Evolutionary conservation across 106 monocot species (phyloP), one percentile per base, ranked within the genome.

Genomic region (Dendrobium officinale): DNA sequence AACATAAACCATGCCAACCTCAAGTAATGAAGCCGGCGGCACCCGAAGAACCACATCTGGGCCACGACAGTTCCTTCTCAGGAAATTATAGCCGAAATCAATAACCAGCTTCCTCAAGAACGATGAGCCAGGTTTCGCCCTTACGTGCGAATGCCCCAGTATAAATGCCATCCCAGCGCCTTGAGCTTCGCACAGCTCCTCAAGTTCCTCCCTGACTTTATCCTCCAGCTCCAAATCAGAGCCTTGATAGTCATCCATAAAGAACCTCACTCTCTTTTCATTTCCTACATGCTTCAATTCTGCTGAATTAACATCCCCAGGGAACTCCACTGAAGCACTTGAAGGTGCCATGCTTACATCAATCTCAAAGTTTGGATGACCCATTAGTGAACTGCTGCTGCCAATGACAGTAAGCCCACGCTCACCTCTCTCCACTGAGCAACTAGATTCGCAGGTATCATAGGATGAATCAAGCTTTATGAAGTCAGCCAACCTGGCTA

Each of bases 1-100:
- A 24, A 90, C 82, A 77, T 90, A 92, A 0, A 92, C 90, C 90
- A 92, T 92, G 2, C 90, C 90, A 41, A 92, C 89, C 84, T 92
- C 90, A 5, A 92, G 88, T n/a, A 92, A 78, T 0, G 92, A 92
- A 8, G 90, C 89, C 9, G 92, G 88, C 2, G 92, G 92, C 18
- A 92, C 88, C 33, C 81, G 41, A 0, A 90, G 86, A 18, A 77
- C 92, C 64, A 92, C 90, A 6, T 92, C 90, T 0, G 92, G 80
- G 0, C 92, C 90, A 54, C 92, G 66, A 82, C 92, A 92, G 75
- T 92, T 92, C 67, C 90, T 86, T 24, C 82, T 84, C 58, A 92
- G 70, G 55, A 92, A 92, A 40, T 90, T 90, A 72, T 90, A 92
- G 10, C 84, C 87, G n/a, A 86, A 61, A 79, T 90, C 84, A 4